Percentiles rank a stretch among this genome's conserved stretches.
phyloP scores from a whole-genome alignment of 352 stramenopile genomes.

The Halophytophthora polymorphica region DNA sequence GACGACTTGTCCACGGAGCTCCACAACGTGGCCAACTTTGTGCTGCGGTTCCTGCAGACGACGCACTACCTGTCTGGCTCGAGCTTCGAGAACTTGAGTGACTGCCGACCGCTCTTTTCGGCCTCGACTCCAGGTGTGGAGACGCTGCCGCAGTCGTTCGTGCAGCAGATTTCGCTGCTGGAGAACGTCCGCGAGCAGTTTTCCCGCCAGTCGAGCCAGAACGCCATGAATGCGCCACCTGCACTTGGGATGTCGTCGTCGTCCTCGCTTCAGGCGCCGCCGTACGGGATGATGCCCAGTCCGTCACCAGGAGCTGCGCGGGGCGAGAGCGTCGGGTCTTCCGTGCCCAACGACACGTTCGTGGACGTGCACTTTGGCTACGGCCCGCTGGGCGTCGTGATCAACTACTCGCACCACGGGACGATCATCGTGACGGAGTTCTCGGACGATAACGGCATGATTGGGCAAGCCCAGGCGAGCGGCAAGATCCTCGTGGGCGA shows the following conservation, averaged over 20 bases:
- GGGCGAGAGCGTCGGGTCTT: slow-evolving; percentile 7
- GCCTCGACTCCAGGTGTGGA: slow-evolving; percentile 39
- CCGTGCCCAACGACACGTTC: slow-evolving; percentile 29
- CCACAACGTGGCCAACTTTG: slow-evolving; percentile 73
- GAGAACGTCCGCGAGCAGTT: slow-evolving; percentile 59
- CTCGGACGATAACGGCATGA: slow-evolving; percentile 58
- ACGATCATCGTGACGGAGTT: slow-evolving; percentile 83
- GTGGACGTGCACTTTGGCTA: slow-evolving; percentile 65
- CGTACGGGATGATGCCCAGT: slow-evolving; percentile 12
- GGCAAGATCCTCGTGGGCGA: slow-evolving; percentile 73
- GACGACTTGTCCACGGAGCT: slow-evolving; percentile 60
- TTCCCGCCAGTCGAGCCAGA: slow-evolving; percentile 7
- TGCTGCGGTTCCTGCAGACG: slow-evolving; percentile 68
- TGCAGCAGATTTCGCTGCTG: slow-evolving; percentile 65
- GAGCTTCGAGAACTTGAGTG: slow-evolving; percentile 59
- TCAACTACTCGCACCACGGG: slow-evolving; percentile 73
- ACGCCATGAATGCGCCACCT: slow-evolving; percentile 4
- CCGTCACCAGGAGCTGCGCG: slow-evolving; percentile 6
- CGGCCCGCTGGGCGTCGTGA: slow-evolving; percentile 77
- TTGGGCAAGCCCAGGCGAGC: slow-evolving; percentile 70
- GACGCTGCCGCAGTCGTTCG: slow-evolving; percentile 63
- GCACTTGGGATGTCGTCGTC: slow-evolving; percentile 1
- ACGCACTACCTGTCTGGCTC: slow-evolving; percentile 56
- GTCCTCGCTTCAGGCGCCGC: slow-evolving; percentile 14
- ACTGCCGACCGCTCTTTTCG: slow-evolving; percentile 52